A percentile compares a stretch with the other conserved stretches of the same genome.
These are phyloP conservation scores for Rhododendron ovatum DNA, from an alignment of 148 eudicot genomes.

Conservation along the genomic window DNA sequence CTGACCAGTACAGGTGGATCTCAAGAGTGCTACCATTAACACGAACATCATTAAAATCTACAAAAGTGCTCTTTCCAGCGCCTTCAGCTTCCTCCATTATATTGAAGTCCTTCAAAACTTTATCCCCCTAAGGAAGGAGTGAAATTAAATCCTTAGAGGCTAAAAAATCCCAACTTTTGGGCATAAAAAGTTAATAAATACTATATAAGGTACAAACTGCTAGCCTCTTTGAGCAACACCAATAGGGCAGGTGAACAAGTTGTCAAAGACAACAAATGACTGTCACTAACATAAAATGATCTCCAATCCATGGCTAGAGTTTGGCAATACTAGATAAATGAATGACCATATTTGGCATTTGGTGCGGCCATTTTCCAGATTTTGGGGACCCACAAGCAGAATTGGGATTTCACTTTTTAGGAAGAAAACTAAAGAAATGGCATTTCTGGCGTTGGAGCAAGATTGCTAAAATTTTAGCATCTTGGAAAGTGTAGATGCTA, in stretches of 20 bases:
- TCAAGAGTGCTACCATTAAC: slow-evolving; percentile 71
- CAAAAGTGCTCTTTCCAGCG: slow-evolving; percentile 34
- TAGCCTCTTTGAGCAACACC: neutral
- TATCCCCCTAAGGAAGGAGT: slow-evolving; percentile 43
- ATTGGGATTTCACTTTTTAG: neutral
- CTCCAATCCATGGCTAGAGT: neutral
- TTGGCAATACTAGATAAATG: neutral
- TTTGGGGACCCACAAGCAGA: neutral
- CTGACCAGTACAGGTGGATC: slow-evolving; percentile 79
- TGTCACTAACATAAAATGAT: neutral
- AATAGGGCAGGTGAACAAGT: neutral
- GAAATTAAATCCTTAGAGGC: neutral
- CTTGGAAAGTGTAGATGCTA: neutral
- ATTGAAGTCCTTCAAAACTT: slow-evolving; percentile 50
- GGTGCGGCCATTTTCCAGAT: neutral
- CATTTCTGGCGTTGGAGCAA: neutral
- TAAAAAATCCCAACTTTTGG: neutral
- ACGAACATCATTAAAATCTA: slow-evolving; percentile 32
- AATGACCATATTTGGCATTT: neutral
- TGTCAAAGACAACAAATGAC: neutral
- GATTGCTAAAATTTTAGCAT: neutral
- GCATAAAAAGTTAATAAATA: neutral
- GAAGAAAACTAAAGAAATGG: neutral
- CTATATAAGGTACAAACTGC: neutral
- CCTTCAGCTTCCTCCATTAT: slow-evolving; percentile 65